phyloP scores from a whole-genome alignment of 2,329 filamentous ascomycete species.

The Phyllosticta citribraziliensis region DNA sequence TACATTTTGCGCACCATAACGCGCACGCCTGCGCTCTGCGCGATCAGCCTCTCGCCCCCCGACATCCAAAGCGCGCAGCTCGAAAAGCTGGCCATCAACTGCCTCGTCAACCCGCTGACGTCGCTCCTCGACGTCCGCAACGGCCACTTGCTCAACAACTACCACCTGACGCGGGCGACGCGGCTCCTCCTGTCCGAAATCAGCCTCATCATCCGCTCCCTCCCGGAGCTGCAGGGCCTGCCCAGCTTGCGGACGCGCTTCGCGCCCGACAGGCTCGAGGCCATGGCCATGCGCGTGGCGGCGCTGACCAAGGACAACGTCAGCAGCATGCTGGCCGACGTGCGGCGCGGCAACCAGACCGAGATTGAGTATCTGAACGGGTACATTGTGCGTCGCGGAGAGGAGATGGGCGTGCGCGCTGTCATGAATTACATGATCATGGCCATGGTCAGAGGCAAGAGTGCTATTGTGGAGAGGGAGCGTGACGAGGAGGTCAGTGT shows the following conservation, averaged over 20 bases:
- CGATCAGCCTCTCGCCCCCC: slow-evolving; percentile 46
- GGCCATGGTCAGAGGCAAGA: slow-evolving; percentile 63
- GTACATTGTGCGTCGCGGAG: slow-evolving; percentile 68
- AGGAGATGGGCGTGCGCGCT: slow-evolving; percentile 61
- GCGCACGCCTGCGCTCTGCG: slow-evolving; percentile 52
- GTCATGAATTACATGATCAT: slow-evolving; percentile 64
- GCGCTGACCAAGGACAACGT: slow-evolving; percentile 45
- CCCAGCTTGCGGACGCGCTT: slow-evolving; percentile 52
- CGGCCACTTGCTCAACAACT: slow-evolving; percentile 59
- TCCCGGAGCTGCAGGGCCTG: slow-evolving; percentile 63
- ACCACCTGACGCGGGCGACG: slow-evolving; percentile 55
- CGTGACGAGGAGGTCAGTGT: slow-evolving; percentile 29
- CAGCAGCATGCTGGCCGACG: slow-evolving; percentile 59
- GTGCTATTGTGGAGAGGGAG: slow-evolving; percentile 35
- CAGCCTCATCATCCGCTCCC: slow-evolving; percentile 54
- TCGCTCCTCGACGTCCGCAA: slow-evolving; percentile 70
- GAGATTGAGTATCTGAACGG: slow-evolving; percentile 84
- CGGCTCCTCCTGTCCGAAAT: slow-evolving; percentile 66
- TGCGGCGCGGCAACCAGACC: slow-evolving; percentile 52
- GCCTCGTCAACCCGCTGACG: slow-evolving; percentile 72
- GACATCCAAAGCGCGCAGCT: slow-evolving; percentile 65
- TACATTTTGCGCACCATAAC: slow-evolving; percentile 58
- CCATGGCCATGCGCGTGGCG: slow-evolving; percentile 47
- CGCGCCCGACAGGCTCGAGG: slow-evolving; percentile 50
- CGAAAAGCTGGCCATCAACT: slow-evolving; percentile 65